Evolutionary conservation across 1,139 yeast genomes (phyloP).

Genomic region (Trichomonascaceae sp.): DNA sequence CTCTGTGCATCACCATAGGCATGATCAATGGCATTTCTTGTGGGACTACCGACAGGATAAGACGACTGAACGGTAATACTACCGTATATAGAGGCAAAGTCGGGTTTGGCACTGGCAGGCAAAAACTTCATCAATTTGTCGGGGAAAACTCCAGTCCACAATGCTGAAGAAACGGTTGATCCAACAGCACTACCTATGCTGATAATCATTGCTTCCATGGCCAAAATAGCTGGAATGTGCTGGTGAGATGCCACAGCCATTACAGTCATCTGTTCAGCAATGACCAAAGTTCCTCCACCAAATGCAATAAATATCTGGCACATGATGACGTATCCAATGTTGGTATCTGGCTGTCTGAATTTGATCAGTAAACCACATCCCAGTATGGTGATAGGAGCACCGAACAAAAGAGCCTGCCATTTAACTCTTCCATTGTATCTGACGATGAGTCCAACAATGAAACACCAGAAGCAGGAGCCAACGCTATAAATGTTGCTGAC

Average conservation of each 20-base stretch:
- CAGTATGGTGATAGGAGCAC: constrained; percentile 28
- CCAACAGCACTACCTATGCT: constrained; percentile 32
- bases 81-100: constrained; percentile 11
- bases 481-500: constrained; percentile 30
- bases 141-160: constrained; percentile 27
- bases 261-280: constrained; percentile 29
- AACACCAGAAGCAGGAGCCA: constrained; percentile 28
- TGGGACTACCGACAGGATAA: constrained; percentile 14
- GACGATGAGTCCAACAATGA: constrained; percentile 28
- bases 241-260: constrained; percentile 22
- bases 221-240: constrained; percentile 26
- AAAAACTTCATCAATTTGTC: constrained; percentile 16
- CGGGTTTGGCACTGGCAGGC: constrained; percentile 14
- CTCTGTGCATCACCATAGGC: constrained; percentile 18
- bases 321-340: constrained; percentile 30
- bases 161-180: constrained; percentile 28
- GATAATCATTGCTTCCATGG: constrained; percentile 22
- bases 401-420: constrained; percentile 25
- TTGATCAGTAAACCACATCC: constrained; percentile 31
- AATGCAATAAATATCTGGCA: constrained; percentile 33
- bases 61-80: constrained; percentile 12
- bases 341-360: constrained; percentile 25
- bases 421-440: constrained; percentile 30
- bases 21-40: constrained; percentile 13
- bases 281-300: constrained; percentile 29